These are phyloP conservation scores for Candida suzukii DNA, from an alignment of 805 yeast genomes.

Conservation along the genomic window DNA sequence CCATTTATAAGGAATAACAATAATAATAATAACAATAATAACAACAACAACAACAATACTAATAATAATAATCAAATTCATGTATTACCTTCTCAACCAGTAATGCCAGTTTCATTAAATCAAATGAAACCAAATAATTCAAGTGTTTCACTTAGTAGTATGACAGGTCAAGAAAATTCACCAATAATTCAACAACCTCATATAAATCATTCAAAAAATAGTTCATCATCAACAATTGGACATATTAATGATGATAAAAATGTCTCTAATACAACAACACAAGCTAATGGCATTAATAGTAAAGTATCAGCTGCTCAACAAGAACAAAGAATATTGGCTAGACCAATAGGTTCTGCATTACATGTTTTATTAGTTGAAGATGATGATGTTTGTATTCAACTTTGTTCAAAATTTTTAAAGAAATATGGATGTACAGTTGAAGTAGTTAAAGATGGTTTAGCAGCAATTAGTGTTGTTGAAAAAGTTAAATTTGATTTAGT, in stretches of 20 bases:
- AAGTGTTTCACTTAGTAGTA: neutral
- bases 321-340: constrained; percentile 12
- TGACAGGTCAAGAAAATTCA: constrained; percentile 1
- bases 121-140: neutral
- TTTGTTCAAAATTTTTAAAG: constrained; percentile 74
- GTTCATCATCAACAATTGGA: neutral
- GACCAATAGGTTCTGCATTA: constrained; percentile 34
- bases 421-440: constrained; percentile 92
- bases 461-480: constrained; percentile 75
- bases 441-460: constrained; percentile 86
- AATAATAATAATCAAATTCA: too few relatives aligned
- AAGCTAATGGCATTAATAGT: neutral
- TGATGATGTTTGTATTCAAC: constrained; percentile 73
- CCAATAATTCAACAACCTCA: constrained; percentile 4
- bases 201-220: constrained; percentile 2
- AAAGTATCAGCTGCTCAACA: constrained; percentile 11
- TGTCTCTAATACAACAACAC: too few relatives aligned
- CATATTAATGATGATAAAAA: too few relatives aligned
- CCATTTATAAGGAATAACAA: constrained; percentile 26
- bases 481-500: constrained; percentile 68
- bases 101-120: neutral
- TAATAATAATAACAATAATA: neutral
- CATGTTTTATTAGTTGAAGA: constrained; percentile 76
- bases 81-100: neutral
- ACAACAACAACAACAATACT: neutral